phyloP scores from a whole-genome alignment of 371 early-diverging fungal genomes.

The Synchytrium microbalum region DNA sequence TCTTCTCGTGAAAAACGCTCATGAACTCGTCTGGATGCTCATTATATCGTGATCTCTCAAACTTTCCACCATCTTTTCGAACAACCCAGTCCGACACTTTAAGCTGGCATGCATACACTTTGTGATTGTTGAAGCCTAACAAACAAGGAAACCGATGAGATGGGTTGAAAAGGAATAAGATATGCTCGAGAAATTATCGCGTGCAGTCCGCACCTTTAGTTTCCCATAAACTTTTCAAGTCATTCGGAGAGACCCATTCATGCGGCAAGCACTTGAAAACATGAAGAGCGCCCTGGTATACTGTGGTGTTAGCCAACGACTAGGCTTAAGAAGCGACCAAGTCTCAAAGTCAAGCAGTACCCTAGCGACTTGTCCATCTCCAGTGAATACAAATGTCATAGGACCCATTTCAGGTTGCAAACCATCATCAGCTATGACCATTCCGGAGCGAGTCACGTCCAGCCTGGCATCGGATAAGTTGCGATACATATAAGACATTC shows the following conservation, averaged over 20 bases:
- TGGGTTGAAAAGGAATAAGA: not conserved
- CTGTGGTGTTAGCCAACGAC: not conserved
- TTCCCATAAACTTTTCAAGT: constrained; percentile 59
- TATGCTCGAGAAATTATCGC: constrained; percentile 1
- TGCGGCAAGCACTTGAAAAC: constrained; percentile 88
- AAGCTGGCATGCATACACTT: constrained; percentile 74
- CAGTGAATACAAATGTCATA: constrained; percentile 83
- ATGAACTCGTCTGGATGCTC: constrained; percentile 72
- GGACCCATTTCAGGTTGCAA: constrained; percentile 84
- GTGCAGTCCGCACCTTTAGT: constrained; percentile 43
- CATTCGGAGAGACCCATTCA: constrained; percentile 77
- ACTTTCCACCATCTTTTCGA: constrained; percentile 54
- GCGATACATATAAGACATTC: constrained; percentile 82
- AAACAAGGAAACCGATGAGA: constrained; percentile 9
- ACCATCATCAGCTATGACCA: constrained; percentile 74
- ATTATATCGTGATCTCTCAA: constrained; percentile 61
- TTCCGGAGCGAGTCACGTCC: constrained; percentile 67
- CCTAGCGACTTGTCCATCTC: constrained; percentile 90
- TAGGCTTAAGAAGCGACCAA: not conserved
- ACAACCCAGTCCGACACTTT: constrained; percentile 71
- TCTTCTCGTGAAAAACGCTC: constrained; percentile 78
- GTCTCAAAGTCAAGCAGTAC: constrained; percentile 22
- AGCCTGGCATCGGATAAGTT: constrained; percentile 67
- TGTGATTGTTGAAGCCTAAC: constrained; percentile 48
- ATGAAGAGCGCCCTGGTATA: constrained; percentile 68